Evolutionary conservation across 495 filamentous ascomycete genomes (phyloP).

Genomic region (Hypoxylon lenormandii): DNA sequence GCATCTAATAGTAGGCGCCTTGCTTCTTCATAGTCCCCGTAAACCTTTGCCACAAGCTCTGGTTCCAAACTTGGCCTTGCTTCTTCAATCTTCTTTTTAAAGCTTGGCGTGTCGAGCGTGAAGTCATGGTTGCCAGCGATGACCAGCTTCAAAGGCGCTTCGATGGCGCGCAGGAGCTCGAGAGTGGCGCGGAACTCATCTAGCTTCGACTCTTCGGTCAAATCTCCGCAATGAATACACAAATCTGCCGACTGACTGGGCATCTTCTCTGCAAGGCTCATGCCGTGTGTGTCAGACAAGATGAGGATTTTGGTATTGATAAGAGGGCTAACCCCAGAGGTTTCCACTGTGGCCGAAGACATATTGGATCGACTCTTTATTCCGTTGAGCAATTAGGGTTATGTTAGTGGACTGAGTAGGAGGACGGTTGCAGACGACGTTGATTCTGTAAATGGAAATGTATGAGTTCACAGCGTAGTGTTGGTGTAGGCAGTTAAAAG

Average conservation of each 20-base stretch:
- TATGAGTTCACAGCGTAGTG: no score
- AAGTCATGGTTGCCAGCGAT: slow-evolving; percentile 87
- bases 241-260: slow-evolving; percentile 64
- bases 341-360: no score
- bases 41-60: slow-evolving; percentile 37
- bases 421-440: no score
- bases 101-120: slow-evolving; percentile 69
- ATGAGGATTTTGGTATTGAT: slow-evolving; percentile 63
- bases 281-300: slow-evolving; percentile 73
- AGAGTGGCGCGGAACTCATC: slow-evolving; percentile 67
- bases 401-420: no score
- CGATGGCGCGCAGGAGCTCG: slow-evolving; percentile 64
- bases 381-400: no score
- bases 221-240: slow-evolving; percentile 78
- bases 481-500: no score
- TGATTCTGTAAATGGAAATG: no score
- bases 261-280: slow-evolving; percentile 12
- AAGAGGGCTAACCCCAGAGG: no score
- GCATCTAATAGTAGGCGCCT: slow-evolving; percentile 54
- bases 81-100: slow-evolving; percentile 30
- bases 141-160: slow-evolving; percentile 78
- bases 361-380: no score
- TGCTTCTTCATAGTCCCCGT: slow-evolving; percentile 44
- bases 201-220: slow-evolving; percentile 72
- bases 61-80: slow-evolving; percentile 22